Evolutionary conservation across 352 stramenopile species (phyloP), one percentile per base, ranked within the genome.

Genomic region (Pythium chondricola): DNA sequence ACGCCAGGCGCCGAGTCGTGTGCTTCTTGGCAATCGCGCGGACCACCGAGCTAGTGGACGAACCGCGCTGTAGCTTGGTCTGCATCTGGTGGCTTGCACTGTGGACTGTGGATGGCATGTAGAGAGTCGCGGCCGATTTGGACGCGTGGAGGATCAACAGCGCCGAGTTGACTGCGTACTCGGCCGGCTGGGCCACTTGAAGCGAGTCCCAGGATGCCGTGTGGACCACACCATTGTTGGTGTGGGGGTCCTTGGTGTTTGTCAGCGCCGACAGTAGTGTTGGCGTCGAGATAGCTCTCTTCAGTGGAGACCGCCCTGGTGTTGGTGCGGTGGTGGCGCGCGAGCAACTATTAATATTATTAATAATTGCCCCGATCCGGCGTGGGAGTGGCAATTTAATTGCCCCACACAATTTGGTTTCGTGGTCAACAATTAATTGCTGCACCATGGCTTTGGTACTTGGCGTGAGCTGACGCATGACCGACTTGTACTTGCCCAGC

Each of bases 141-240:
- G 65, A 66, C n/a, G 75, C 58, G 25, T 83, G 71, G 9, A 83
- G 44, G 31, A 83, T 74, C 16, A 84, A 48, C 14, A 84, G 17
- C 25, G 72, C 79, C 10, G 69, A 81, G 39, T 84, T 75, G 36
- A 84, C 72, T 39, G 79, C 68, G 48, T 77, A 81, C 48, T 83
- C 71, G 41, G 67, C 58, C 0, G 71, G 71, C 16, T 78, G 74
- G 4, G 47, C 42, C 5, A 71, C 54, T 43, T 80, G 58, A 2
- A 83, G 45, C 11, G 71, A 80, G 9, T 70, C 68, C 71, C 71
- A 83, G 7, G 71, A 78, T 44, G 58, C 49, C 18, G 31, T 39
- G 20, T 44, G 51, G 36, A 45, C 48, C 6, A 49, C 43, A 5
- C 36, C 49, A 43, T 71, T 56, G 3, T 27, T 27, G 2, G 42